Conservation (phyloP, 345 rosid genomes). For the Hirschfeldia incana region DNA sequence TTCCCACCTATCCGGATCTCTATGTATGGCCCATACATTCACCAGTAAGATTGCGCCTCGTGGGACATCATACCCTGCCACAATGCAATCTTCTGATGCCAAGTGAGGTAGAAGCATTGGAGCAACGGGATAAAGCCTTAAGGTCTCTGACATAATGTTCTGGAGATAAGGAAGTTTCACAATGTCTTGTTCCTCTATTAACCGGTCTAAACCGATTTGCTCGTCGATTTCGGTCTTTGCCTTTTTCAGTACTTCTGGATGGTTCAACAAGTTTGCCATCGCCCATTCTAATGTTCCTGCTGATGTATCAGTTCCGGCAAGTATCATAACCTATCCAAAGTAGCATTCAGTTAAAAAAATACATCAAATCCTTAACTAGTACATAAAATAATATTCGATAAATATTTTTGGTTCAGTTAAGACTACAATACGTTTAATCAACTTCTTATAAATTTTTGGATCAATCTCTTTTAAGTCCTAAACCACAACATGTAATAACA, state of each 20-base stretch:
- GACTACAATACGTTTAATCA: not conserved
- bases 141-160: constrained; percentile 26
- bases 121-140: constrained; percentile 39
- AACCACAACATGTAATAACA: no score
- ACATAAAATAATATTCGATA: no score
- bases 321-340: constrained; percentile 36
- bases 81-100: constrained; percentile 41
- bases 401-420: no score
- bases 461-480: no score
- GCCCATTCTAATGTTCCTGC: constrained; percentile 32
- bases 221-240: constrained; percentile 33
- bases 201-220: constrained; percentile 29
- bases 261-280: constrained; percentile 29
- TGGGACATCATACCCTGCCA: constrained; percentile 43
- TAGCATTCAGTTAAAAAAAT: not conserved
- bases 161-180: constrained; percentile 44
- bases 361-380: no score
- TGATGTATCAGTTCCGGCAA: constrained; percentile 42
- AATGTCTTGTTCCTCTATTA: constrained; percentile 43
- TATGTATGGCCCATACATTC: constrained; percentile 28
- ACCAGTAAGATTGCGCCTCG: constrained; percentile 40
- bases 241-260: constrained; percentile 40
- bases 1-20: constrained; percentile 23
- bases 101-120: constrained; percentile 44
- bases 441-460: not conserved